phyloP scores from a whole-genome alignment of 352 stramenopile species.

The Globisporangium iwayamae region DNA sequence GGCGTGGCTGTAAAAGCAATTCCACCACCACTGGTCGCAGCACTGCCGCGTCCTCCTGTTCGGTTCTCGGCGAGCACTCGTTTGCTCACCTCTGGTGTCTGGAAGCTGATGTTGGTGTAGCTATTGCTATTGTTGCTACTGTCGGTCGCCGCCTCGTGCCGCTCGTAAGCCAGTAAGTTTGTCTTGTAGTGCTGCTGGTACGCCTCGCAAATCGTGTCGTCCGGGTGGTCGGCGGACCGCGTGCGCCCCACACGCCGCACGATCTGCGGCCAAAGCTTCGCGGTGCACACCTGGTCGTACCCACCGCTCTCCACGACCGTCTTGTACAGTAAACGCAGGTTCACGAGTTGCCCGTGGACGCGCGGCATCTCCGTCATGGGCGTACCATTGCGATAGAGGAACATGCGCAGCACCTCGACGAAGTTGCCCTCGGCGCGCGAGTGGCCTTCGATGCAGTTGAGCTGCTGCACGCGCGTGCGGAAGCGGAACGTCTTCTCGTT shows the following conservation, averaged over 20 bases:
- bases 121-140: not conserved
- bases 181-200: constrained; percentile 59
- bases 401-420: constrained; percentile 75
- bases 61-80: constrained; percentile 7
- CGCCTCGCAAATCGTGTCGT: constrained; percentile 35
- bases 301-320: constrained; percentile 49
- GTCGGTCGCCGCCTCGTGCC: constrained; percentile 21
- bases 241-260: constrained; percentile 63
- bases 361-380: constrained; percentile 77
- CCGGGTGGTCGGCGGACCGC: constrained; percentile 37
- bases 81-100: constrained; percentile 28
- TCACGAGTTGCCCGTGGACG: constrained; percentile 69
- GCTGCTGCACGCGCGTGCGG: constrained; percentile 93
- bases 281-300: constrained; percentile 38
- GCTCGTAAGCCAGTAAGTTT: constrained; percentile 52
- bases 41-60: not conserved
- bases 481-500: constrained; percentile 89
- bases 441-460: constrained; percentile 90
- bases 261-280: constrained; percentile 45
- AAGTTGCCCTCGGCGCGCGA: constrained; percentile 78
- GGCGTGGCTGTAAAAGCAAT: constrained; percentile 32
- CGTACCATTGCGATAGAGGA: constrained; percentile 70
- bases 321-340: constrained; percentile 69
- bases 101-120: constrained; percentile 8
- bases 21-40: not conserved